A percentile compares a stretch with the other conserved stretches of the same genome.
Conservation (phyloP, 371 early-diverging fungal species). For the Mucor velutinosus region DNA sequence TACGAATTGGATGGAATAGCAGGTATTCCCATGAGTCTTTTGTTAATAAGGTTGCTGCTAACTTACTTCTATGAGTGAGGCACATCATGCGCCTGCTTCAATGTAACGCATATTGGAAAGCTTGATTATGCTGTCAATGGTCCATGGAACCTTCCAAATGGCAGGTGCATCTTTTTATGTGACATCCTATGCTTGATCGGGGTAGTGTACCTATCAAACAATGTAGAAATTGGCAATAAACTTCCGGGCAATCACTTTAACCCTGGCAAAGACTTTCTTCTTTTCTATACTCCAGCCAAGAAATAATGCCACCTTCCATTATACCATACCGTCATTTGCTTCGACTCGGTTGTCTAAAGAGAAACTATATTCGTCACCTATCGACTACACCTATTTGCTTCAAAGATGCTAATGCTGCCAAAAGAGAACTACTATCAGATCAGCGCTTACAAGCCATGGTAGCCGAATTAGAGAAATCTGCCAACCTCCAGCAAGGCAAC, state of each 20-base stretch:
- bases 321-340: neutral
- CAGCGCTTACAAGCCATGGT: constrained; percentile 17
- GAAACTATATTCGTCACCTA: neutral
- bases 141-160: neutral
- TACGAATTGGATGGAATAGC: too few relatives aligned
- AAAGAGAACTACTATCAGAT: constrained; percentile 9
- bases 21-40: too few relatives aligned
- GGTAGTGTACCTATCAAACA: neutral
- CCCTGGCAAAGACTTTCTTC: constrained; percentile 4
- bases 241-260: neutral
- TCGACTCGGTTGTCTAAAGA: neutral
- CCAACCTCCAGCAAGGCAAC: neutral
- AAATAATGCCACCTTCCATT: neutral
- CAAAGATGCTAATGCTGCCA: neutral
- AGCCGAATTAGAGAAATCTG: constrained; percentile 15
- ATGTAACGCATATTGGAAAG: neutral
- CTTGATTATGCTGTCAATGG: neutral
- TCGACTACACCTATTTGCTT: neutral
- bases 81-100: neutral
- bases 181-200: neutral
- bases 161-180: neutral
- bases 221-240: neutral
- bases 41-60: neutral
- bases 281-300: neutral
- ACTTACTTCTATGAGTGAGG: neutral